phyloP scores from a whole-genome alignment of 78 protist genomes.

The Carpediemonas membranifera region DNA sequence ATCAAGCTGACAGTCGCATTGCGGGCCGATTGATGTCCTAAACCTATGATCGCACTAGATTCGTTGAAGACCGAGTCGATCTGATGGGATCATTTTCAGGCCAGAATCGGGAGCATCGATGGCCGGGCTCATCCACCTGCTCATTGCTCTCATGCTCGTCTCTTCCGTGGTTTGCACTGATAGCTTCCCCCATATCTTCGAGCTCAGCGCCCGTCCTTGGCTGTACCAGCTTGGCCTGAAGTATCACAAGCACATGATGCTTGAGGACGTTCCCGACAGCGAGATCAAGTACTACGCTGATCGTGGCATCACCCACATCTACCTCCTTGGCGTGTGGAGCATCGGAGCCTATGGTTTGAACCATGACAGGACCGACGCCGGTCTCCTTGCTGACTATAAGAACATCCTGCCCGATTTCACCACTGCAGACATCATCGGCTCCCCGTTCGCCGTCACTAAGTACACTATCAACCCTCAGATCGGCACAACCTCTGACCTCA shows the following conservation, averaged over 20 bases:
- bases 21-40: too few relatives aligned
- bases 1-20: too few relatives aligned
- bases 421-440: slow-evolving; percentile 65
- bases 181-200: slow-evolving; percentile 8
- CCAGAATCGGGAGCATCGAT: too few relatives aligned
- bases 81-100: too few relatives aligned
- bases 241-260: neutral
- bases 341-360: slow-evolving; percentile 52
- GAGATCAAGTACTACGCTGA: neutral
- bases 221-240: slow-evolving; percentile 12
- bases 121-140: too few relatives aligned
- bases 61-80: too few relatives aligned
- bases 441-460: slow-evolving; percentile 63
- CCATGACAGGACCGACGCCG: slow-evolving; percentile 52
- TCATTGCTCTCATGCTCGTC: too few relatives aligned
- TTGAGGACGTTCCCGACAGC: slow-evolving; percentile 22
- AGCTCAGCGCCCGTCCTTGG: slow-evolving; percentile 28
- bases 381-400: slow-evolving; percentile 30
- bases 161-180: too few relatives aligned
- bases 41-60: too few relatives aligned
- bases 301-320: slow-evolving; percentile 29
- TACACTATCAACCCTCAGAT: slow-evolving; percentile 49
- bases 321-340: slow-evolving; percentile 74
- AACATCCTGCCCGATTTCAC: slow-evolving; percentile 38
- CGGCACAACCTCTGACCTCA: slow-evolving; percentile 43